Evolutionary conservation across 768 basidiomycete species (phyloP), one percentile per base, ranked within the genome.

Genomic region (Auriculariales sp.): DNA sequence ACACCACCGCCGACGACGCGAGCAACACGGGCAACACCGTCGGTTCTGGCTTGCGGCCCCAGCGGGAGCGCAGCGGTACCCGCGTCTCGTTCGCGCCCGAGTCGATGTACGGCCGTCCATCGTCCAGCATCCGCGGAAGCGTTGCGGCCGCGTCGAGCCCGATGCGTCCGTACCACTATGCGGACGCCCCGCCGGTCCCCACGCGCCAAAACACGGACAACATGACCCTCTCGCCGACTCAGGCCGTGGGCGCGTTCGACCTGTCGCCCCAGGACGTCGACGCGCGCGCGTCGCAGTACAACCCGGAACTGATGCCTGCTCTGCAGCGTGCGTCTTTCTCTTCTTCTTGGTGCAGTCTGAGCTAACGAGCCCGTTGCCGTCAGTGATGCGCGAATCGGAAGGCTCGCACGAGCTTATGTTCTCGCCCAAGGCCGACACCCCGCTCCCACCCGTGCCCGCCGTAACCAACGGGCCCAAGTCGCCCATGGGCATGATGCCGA

Each of bases 41-140:
- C 2, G 39, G 39, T 11, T 44, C 39, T 10, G 39, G 39, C 15
- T 25, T 24, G 4, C 39, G 39, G 12, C 39, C 39, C 14, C 39
- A 44, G 39, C 39, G 39, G 9, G 39, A 19, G 22, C 39, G 39
- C 39, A 24, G 22, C 25, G 64, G 69, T 1, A 75, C 74, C 0
- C 73, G 82, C 24, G 78, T 87, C 1, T 83, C 82, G 0, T 86
- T 86, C 56, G 83, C 83, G 0, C 69, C 74, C 3, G 78, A 77
- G 39, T 22, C 19, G 19, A 44, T 44, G 39, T 44, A 44, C 39
- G 39, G 39, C 22, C 51, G 68, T 73, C 30, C 46, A 29, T 25
- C 52, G 47, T 27, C 50, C 51, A 50, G 5, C 73, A 73, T 44
- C 70, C 71, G 10, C 70, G 69, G 19, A 55, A 59, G 25, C 73